Percentiles rank a stretch among this genome's conserved stretches.
phyloP scores from a whole-genome alignment of 2,329 filamentous ascomycete genomes.

The Fusarium sp. region DNA sequence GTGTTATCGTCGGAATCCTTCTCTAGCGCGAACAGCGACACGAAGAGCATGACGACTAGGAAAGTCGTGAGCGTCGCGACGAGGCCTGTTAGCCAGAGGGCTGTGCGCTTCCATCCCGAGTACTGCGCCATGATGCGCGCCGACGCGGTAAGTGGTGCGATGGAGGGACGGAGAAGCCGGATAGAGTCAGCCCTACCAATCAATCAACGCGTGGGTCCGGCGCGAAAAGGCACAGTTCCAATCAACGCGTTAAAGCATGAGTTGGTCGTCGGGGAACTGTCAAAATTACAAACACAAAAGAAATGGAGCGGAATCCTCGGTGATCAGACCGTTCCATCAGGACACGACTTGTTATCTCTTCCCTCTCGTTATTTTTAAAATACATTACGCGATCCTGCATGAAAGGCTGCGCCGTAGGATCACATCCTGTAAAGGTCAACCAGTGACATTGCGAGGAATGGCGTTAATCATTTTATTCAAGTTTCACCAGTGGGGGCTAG shows the following conservation, averaged over 20 bases:
- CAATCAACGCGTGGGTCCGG: background rate
- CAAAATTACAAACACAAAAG: background rate
- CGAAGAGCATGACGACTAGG: conserved; percentile 9
- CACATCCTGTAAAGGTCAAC: background rate
- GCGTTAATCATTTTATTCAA: background rate
- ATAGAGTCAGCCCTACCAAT: conserved; percentile 10
- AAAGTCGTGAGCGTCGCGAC: conserved; percentile 11
- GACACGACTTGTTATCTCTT: background rate
- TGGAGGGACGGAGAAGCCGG: background rate
- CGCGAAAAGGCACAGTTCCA: background rate
- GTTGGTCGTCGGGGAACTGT: background rate
- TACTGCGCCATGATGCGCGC: background rate
- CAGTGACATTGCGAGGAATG: background rate
- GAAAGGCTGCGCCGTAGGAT: background rate
- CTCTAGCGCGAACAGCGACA: conserved; percentile 16
- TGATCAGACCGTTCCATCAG: background rate
- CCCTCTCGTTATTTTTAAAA: background rate
- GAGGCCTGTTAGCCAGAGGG: conserved; percentile 15
- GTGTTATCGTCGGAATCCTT: background rate
- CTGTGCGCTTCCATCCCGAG: conserved; percentile 27
- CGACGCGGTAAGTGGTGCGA: background rate
- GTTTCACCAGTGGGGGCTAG: background rate
- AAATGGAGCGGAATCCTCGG: background rate
- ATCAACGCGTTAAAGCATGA: background rate
- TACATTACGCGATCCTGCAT: background rate